Evolutionary conservation across 2,329 filamentous ascomycete species (phyloP), one percentile per base, ranked within the genome.

Genomic region (Aspergillus brunneoviolaceus): DNA sequence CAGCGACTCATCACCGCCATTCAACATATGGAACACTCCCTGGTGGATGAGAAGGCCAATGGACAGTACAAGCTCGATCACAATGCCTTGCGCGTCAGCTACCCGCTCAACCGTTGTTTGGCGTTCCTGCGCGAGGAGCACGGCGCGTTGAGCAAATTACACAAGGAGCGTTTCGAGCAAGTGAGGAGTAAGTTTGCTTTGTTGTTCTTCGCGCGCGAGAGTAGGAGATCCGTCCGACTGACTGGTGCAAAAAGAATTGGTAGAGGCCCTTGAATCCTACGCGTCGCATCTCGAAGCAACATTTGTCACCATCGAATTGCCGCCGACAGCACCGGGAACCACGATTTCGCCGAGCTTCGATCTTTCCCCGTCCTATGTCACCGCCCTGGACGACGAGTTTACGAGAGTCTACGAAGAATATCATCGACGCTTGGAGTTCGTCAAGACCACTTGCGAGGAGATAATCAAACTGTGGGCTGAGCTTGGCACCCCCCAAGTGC

Each of bases 371-470:
- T 84, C 89, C 4, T 99, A 98, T 71, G 90, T 97, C 56, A 86
- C 90, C 63, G 87, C 89, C 59, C 85, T 99, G 21, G 94, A 99
- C 73, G 83, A 85, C 57, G 95, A 99, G 76, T 99, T 98, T 72
- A 92, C 91, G 11, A 87, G 92, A 61, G 91, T 99, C 21, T 98
- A 98, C 76, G 92, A 98, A 71, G 96, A 99, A 79, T 99, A 98
- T 77, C 92, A 89, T 49, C 89, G 88, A 66, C 90, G 95, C 51
- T 83, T 96, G 49, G 84, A 85, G 31, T 86, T 85, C 0, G 92
- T 98, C 14, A 87, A 91, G 75, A 78, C 87, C 21, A 77, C 91
- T 3, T 88, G 87, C 47, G 90, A 96, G 69, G 87, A 95, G 63
- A 94, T 96, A 61, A 95, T 99, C 69, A 90, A 92, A 68, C 84